Evolutionary conservation across 768 basidiomycete genomes (phyloP).

Genomic region (Boletus coccyginus): DNA sequence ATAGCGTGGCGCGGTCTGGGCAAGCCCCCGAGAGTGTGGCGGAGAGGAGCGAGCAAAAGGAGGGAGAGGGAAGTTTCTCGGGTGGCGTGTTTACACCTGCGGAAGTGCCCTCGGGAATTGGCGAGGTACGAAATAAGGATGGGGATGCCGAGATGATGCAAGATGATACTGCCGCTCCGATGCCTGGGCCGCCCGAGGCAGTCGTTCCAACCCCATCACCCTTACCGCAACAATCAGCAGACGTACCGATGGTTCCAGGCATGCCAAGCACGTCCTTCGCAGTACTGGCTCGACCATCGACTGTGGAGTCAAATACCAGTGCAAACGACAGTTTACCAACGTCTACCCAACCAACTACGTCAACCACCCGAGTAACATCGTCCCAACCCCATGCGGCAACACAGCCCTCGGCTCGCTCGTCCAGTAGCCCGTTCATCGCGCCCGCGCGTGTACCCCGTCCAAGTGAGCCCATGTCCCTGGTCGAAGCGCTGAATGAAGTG

Average conservation of each 20-base stretch:
- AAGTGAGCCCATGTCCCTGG: conserved; percentile 14
- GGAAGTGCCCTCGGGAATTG: neutral
- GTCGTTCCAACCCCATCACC: neutral
- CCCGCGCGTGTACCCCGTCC: conserved; percentile 23
- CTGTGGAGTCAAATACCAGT: neutral
- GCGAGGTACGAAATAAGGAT: neutral
- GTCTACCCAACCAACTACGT: neutral
- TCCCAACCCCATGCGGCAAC: neutral
- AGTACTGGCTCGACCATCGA: neutral
- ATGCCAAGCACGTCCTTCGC: neutral
- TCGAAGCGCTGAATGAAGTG: conserved; percentile 22
- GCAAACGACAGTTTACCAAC: neutral
- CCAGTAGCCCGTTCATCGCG: conserved; percentile 15
- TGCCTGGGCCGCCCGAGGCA: neutral
- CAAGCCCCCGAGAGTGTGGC: neutral
- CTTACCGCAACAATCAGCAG: neutral
- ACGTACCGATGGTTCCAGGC: neutral
- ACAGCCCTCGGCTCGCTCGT: neutral
- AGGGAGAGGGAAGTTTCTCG: neutral
- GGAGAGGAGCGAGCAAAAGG: neutral
- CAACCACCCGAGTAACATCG: neutral
- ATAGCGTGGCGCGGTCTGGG: neutral
- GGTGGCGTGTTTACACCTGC: neutral
- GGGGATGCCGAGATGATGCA: conserved; percentile 5
- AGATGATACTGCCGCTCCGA: neutral